These are phyloP conservation scores for Viscum album DNA, from an alignment of 177 flowering plant species.

Conservation along the genomic window DNA sequence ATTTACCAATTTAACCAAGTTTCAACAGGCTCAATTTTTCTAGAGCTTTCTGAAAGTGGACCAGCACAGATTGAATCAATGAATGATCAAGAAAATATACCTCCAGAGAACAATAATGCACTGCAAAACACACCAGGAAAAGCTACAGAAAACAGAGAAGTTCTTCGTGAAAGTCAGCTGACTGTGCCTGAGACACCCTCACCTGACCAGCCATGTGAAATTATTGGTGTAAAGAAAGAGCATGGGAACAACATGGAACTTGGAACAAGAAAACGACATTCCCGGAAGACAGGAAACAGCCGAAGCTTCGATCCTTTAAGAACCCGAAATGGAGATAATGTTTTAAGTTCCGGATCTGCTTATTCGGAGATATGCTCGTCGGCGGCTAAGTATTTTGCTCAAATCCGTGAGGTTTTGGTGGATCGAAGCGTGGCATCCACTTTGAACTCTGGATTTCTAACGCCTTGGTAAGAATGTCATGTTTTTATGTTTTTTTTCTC, in stretches of 20 bases:
- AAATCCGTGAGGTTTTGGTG: constrained; percentile 85
- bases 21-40: constrained; percentile 32
- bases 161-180: constrained; percentile 58
- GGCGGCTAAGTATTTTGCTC: constrained; percentile 88
- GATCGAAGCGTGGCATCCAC: constrained; percentile 80
- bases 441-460: constrained; percentile 77
- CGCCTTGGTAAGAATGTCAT: constrained; percentile 71
- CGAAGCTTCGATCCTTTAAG: constrained; percentile 33
- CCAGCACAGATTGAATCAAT: constrained; percentile 24
- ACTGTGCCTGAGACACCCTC: constrained; percentile 98
- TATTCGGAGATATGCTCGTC: constrained; percentile 66
- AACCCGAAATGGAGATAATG: constrained; percentile 32
- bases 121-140: constrained; percentile 78
- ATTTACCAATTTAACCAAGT: constrained; percentile 28
- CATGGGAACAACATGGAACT: constrained; percentile 41
- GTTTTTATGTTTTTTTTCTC: too few species aligned
- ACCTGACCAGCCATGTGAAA: constrained; percentile 83
- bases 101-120: constrained; percentile 53
- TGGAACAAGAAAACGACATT: constrained; percentile 55
- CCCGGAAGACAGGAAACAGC: constrained; percentile 34
- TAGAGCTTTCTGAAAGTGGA: constrained; percentile 55
- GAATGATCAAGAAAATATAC: constrained; percentile 67
- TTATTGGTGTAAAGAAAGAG: constrained; percentile 37
- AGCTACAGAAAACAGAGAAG: constrained; percentile 43
- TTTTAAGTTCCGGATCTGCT: constrained; percentile 57